Conservation (phyloP, 129 eudicot genomes). For the Helianthus tuberosus region DNA sequence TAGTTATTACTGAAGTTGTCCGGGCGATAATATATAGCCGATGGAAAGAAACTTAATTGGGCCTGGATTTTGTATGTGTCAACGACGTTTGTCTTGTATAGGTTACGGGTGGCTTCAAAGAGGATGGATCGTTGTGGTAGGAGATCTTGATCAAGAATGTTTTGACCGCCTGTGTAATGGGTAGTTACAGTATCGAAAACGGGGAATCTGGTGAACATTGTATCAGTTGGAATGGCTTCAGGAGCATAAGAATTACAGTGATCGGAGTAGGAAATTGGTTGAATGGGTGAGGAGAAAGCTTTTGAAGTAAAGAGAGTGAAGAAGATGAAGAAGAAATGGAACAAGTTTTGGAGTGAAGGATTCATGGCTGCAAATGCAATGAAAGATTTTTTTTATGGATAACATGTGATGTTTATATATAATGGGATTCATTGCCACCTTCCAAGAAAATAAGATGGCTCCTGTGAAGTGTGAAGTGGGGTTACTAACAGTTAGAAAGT, state of each 20-base stretch:
- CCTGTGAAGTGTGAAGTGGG: background rate
- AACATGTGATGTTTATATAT: background rate
- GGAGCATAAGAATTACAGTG: conserved; percentile 56
- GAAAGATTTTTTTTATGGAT: conserved; percentile 20
- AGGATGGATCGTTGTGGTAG: conserved; percentile 19
- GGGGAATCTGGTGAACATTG: conserved; percentile 14
- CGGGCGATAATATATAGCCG: background rate
- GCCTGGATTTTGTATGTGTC: conserved; percentile 59
- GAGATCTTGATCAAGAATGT: conserved; percentile 36
- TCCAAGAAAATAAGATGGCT: conserved; percentile 20
- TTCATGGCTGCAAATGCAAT: conserved; percentile 35
- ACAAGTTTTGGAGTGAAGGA: background rate
- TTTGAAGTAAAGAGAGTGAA: conserved; percentile 19
- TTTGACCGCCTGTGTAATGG: conserved; percentile 51
- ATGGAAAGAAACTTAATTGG: conserved; percentile 25
- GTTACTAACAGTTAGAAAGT: background rate
- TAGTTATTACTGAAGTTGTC: conserved; percentile 9
- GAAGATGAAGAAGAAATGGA: conserved; percentile 26
- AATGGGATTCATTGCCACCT: conserved; percentile 12
- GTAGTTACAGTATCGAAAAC: conserved; percentile 28
- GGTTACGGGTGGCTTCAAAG: conserved; percentile 34
- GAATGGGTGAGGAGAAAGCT: conserved; percentile 1
- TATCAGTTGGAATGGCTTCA: conserved; percentile 45
- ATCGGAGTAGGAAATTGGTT: conserved; percentile 42
- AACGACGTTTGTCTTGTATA: conserved; percentile 29